Evolutionary conservation across 1,139 yeast species (phyloP).

Genomic region (Geotrichum cucujoidarum): DNA sequence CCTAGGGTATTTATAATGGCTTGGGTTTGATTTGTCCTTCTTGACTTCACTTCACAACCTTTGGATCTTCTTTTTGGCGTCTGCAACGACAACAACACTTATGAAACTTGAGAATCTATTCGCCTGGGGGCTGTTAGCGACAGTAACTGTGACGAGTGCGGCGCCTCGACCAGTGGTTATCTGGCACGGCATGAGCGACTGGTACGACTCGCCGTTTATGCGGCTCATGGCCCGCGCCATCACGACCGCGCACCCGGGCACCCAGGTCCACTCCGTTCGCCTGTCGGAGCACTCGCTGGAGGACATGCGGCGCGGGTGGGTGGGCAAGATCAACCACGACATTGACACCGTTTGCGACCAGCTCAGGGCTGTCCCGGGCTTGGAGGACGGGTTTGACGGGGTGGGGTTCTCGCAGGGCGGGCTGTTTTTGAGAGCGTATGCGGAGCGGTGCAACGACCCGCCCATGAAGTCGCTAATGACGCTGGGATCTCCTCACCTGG

Average conservation of each 20-base stretch:
- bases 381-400: slow-evolving; percentile 59
- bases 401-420: slow-evolving; percentile 87
- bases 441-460: slow-evolving; percentile 51
- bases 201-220: slow-evolving; percentile 61
- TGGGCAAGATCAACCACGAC: slow-evolving; percentile 57
- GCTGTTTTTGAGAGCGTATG: slow-evolving; percentile 58
- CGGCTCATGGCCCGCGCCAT: slow-evolving; percentile 44
- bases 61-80: neutral
- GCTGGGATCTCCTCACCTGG: slow-evolving; percentile 81
- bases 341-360: slow-evolving; percentile 43
- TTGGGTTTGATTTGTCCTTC: no score
- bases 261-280: slow-evolving; percentile 50
- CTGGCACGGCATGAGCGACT: slow-evolving; percentile 86
- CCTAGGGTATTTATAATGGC: no score
- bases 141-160: neutral
- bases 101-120: neutral
- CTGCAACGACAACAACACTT: neutral
- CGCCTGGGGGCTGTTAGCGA: neutral
- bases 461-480: slow-evolving; percentile 55
- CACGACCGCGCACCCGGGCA: slow-evolving; percentile 46
- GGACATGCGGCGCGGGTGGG: slow-evolving; percentile 53
- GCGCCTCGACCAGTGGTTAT: slow-evolving; percentile 52
- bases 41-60: neutral
- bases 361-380: slow-evolving; percentile 41
- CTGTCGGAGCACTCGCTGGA: slow-evolving; percentile 46